Conservation (phyloP, 257 asterid species). For the Przewalskia tangutica region DNA sequence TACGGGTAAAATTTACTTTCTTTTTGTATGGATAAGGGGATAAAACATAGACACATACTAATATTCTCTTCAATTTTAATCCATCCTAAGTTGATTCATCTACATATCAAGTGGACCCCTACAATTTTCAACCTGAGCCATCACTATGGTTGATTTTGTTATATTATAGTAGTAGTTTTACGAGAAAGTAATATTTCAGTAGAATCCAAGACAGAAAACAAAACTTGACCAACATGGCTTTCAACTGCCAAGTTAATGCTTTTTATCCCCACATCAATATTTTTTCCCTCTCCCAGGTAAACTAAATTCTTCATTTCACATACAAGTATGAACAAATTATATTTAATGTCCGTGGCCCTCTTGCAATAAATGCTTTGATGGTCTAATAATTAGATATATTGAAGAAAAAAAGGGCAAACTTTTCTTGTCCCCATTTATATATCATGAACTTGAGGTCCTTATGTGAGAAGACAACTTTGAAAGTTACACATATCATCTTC, state of each 20-base stretch:
- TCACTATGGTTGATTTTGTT: neutral
- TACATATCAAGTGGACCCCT: neutral
- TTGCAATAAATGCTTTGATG: slow-evolving; percentile 37
- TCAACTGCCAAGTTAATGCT: slow-evolving; percentile 20
- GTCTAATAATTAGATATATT: slow-evolving; percentile 13
- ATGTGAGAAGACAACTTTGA: slow-evolving; percentile 17
- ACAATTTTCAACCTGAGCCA: neutral
- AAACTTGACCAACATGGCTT: neutral
- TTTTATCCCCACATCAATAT: neutral
- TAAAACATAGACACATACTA: neutral
- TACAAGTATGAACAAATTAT: slow-evolving; percentile 5
- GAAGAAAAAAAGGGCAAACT: slow-evolving; percentile 22
- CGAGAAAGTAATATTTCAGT: neutral
- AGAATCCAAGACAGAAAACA: slow-evolving; percentile 47
- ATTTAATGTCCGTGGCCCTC: slow-evolving; percentile 55
- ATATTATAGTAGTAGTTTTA: neutral
- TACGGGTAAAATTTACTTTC: neutral
- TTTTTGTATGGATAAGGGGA: neutral
- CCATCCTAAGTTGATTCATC: neutral
- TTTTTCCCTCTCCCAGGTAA: neutral
- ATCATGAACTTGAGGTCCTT: slow-evolving; percentile 37
- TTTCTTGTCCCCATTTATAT: slow-evolving; percentile 15
- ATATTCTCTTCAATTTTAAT: neutral
- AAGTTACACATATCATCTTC: slow-evolving; percentile 10
- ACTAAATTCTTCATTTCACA: slow-evolving; percentile 19